Percentiles rank a stretch among this genome's conserved stretches.
Evolutionary conservation across 2,329 filamentous ascomycete species (phyloP).

Genomic region (Tothia fuscella): DNA sequence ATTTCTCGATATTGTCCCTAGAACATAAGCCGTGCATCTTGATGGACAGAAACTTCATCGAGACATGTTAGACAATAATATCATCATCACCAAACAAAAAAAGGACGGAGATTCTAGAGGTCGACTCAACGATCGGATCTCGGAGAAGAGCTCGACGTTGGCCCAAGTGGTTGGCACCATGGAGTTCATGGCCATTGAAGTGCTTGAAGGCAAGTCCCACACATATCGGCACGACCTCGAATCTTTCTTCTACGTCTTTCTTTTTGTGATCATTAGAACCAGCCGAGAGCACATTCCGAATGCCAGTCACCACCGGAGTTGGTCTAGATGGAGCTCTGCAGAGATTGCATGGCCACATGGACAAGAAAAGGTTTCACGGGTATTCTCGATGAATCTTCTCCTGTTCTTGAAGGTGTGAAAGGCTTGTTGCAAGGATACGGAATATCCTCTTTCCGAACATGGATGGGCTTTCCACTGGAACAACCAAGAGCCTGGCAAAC

Average conservation of each 20-base stretch:
- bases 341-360: too few species aligned
- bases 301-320: not conserved
- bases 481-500: too few species aligned
- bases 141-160: constrained; percentile 15
- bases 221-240: constrained; percentile 24
- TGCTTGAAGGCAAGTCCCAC: constrained; percentile 20
- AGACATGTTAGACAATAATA: constrained; percentile 26
- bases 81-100: constrained; percentile 23
- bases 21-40: too few species aligned
- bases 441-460: too few species aligned
- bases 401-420: too few species aligned
- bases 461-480: too few species aligned
- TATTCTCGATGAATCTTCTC: too few species aligned
- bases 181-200: constrained; percentile 25
- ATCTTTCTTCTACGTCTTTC: constrained; percentile 23
- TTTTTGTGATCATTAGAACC: constrained; percentile 15
- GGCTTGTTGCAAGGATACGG: too few species aligned
- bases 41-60: constrained; percentile 25
- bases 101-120: constrained; percentile 17
- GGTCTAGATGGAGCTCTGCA: not conserved
- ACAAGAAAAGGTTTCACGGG: too few species aligned
- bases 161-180: constrained; percentile 17
- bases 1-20: too few species aligned
- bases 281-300: not conserved
- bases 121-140: constrained; percentile 26